Evolutionary conservation across 306 rosid genomes (phyloP).

Genomic region (Chamaecrista fasciculata): DNA sequence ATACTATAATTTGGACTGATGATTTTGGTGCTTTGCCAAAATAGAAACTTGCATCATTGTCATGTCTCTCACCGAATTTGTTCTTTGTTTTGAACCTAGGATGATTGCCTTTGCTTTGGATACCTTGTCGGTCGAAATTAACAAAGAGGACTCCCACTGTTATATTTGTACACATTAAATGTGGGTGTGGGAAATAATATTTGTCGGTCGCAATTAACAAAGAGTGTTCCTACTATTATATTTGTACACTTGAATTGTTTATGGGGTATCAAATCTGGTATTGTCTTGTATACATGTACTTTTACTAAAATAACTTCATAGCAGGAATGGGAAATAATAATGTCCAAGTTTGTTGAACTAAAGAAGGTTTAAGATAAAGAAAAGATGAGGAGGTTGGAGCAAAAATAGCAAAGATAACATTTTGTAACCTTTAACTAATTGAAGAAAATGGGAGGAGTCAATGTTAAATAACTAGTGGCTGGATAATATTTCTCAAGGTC

Average conservation of each 20-base stretch:
- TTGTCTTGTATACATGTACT: too few species aligned
- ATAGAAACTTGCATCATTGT: slow-evolving; percentile 8
- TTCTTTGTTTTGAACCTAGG: not conserved
- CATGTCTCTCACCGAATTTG: slow-evolving; percentile 23
- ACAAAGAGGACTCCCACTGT: not conserved
- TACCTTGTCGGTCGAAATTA: not conserved
- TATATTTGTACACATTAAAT: not conserved
- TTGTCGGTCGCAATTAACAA: too few species aligned
- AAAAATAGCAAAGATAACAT: not conserved
- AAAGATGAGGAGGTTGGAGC: not conserved
- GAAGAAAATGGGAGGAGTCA: not conserved
- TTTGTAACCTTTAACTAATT: not conserved
- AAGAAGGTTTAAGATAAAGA: not conserved
- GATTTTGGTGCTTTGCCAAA: not conserved
- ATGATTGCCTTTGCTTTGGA: slow-evolving; percentile 23
- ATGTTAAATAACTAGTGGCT: not conserved
- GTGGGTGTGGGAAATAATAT: too few species aligned
- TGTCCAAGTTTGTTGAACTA: not conserved
- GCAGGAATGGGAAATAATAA: too few species aligned
- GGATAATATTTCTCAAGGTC: not conserved
- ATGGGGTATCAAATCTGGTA: too few species aligned
- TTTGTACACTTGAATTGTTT: too few species aligned
- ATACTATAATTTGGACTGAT: slow-evolving; percentile 16
- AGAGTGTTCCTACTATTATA: too few species aligned
- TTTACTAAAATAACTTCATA: too few species aligned